Evolutionary conservation across 163 green algal genomes (phyloP), one percentile per base, ranked within the genome.

Genomic region (Chloromonas sp.): DNA sequence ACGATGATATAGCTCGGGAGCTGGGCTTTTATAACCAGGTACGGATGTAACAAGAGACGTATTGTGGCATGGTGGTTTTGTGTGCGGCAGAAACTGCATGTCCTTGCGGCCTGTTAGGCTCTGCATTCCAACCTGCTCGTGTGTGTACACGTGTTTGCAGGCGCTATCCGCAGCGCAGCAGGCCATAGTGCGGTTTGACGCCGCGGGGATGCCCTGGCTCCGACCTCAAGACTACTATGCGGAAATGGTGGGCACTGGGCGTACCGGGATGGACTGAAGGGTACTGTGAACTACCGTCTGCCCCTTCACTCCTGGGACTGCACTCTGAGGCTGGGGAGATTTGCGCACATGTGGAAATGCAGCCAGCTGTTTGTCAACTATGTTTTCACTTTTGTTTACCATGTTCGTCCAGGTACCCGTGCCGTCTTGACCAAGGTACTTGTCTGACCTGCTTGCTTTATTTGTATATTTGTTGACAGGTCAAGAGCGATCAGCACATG

Each of bases 401-500:
- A 36, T 36, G 36, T 36, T 36, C 36, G 36, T 36, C 36, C 36
- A 36, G 36, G 36, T 36, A 36, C 36, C 36, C 36, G 36, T 36
- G 36, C 36, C 36, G 36, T 36, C 36, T 36, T 36, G 36, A 36
- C 36, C 36, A 36, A 36, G 36, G 36, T 36, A 36, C 36, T 36
- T 36, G 36, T 36, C 36, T 36, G 36, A 36, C 36, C 36, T 36
- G 36, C 36, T 36, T 36, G 36, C 36, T 36, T 36, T 36, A 36
- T 76, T 80, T 11, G 15, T 14, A n/a, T 80, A 5, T 57, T 80
- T 80, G 14, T 5, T 80, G 78, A 36, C 70, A 84, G 82, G 82
- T 99, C 5, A 99, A 99, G 92, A 95, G 83, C 61, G 97, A 99
- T 85, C 92, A 95, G 80, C 97, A 99, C 92, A 99, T 99, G 97